phyloP scores from a whole-genome alignment of 2,329 filamentous ascomycete species.

The Aspergillus sp. region DNA sequence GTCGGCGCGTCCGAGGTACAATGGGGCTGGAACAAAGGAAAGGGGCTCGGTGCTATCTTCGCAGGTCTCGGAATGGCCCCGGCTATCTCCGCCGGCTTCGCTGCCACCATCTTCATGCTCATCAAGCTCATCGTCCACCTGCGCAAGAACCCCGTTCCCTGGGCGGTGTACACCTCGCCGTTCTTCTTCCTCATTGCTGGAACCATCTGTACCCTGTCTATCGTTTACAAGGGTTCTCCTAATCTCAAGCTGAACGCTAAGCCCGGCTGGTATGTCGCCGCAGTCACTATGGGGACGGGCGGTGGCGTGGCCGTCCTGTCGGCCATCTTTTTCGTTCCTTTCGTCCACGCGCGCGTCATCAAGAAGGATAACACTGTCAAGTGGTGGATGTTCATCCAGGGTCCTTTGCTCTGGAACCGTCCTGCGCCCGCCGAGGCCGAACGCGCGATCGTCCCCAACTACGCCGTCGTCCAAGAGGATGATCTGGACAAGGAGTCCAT shows the following conservation, averaged over 20 bases:
- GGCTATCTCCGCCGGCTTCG: constrained; percentile 63
- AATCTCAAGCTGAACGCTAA: constrained; percentile 60
- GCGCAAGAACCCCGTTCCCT: constrained; percentile 67
- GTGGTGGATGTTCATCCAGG: constrained; percentile 61
- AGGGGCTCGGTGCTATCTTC: constrained; percentile 70
- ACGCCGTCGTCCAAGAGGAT: constrained; percentile 68
- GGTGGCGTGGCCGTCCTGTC: constrained; percentile 58
- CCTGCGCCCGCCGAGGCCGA: constrained; percentile 53
- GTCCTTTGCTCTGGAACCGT: constrained; percentile 64
- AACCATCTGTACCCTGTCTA: constrained; percentile 70
- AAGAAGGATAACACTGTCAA: constrained; percentile 65
- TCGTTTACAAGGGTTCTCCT: constrained; percentile 79
- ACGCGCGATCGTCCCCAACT: constrained; percentile 64
- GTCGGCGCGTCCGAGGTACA: constrained; percentile 61
- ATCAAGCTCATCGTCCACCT: constrained; percentile 70
- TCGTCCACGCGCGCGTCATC: constrained; percentile 63
- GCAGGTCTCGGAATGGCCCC: constrained; percentile 65
- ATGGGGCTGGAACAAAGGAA: constrained; percentile 67
- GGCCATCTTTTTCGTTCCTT: constrained; percentile 71
- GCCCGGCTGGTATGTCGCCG: constrained; percentile 63
- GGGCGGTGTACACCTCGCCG: constrained; percentile 71
- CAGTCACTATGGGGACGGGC: constrained; percentile 64
- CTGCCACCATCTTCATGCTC: constrained; percentile 66
- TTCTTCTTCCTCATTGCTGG: constrained; percentile 75
- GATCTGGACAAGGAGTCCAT: constrained; percentile 48